These are phyloP conservation scores for Aspergillus flavus DNA, from an alignment of 2,329 filamentous ascomycete genomes.

Conservation along the genomic window DNA sequence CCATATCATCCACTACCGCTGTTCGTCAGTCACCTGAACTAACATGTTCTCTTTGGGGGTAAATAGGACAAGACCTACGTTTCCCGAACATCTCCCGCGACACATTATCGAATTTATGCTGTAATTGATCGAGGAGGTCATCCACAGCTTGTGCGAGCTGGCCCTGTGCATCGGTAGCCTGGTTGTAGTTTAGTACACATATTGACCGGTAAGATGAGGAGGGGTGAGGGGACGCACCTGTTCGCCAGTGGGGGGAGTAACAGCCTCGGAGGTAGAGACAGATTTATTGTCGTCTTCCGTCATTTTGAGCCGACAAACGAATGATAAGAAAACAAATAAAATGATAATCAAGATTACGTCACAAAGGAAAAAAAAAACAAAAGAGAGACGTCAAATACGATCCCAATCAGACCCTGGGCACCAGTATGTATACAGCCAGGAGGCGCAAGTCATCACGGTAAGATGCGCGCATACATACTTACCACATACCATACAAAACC, in stretches of 20 bases:
- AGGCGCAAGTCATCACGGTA: not conserved
- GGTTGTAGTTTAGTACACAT: not conserved
- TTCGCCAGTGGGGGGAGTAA: constrained; percentile 19
- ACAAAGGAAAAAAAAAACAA: not conserved
- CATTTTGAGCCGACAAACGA: not conserved
- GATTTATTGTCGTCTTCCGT: constrained; percentile 23
- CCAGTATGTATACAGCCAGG: not conserved
- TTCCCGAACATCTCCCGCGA: constrained; percentile 87
- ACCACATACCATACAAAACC: constrained; percentile 4
- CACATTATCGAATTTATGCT: constrained; percentile 80
- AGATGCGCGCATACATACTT: not conserved
- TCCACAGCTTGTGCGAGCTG: constrained; percentile 76
- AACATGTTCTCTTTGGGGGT: not conserved
- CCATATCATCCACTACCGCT: constrained; percentile 86
- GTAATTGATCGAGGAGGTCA: constrained; percentile 80
- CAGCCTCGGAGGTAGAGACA: constrained; percentile 19
- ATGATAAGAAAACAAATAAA: not conserved
- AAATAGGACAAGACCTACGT: constrained; percentile 58
- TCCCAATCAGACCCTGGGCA: too few relatives aligned
- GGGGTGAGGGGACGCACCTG: constrained; percentile 19
- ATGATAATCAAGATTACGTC: not conserved
- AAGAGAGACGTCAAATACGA: too few relatives aligned
- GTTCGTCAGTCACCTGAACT: not conserved
- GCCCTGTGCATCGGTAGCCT: constrained; percentile 47
- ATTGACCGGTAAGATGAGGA: not conserved